Base-by-base conservation (phyloP, 78 protist genomes). In the Chrysochromulina parva region DNA sequence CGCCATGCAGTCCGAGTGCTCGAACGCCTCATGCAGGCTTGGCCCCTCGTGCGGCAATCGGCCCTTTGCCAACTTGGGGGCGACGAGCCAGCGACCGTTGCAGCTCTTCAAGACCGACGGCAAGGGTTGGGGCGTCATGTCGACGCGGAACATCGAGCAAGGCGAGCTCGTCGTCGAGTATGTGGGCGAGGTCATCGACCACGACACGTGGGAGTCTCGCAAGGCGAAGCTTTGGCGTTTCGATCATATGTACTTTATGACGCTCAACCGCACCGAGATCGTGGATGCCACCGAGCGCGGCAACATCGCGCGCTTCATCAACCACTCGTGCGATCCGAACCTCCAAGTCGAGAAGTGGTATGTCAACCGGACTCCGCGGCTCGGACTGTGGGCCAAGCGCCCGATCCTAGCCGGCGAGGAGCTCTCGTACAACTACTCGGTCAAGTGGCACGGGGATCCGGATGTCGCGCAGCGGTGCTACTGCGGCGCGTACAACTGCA, bases 101-200 rank as follows among this genome's bases (percentile, higher is more conserved):
- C 48, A 11, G 16, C 26, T 69, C 52, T 28, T 69, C 78, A 3
- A 14, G 78, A 69, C 78, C 14, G 78, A 69, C 16, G 7, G 14
- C 53, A 69, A 69, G 78, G 78, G 78, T 2, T 69, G 78, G 78
- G 78, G 78, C 53, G 78, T 69, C 38, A 69, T n/a, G 78, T 28
- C 78, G 38, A 69, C 78, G 78, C 78, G 78, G 16, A 13, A 17
- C 38, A 69, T 69, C 78, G 11, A 13, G 50, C 50, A 28, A 16
- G 88, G 88, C 47, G 66, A 20, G 22, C 48, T 82, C 67, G 66
- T 82, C 53, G 11, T 82, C 10, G 88, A 82, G 66, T 82, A 82
- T 13, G 88, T 82, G 47, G 88, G 88, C n/a, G 88, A 82, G 71
- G 88, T 82, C 24, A 82, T 82, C 47, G 60, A 52, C 88, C 11